These are phyloP conservation scores for Rubus parviflorus DNA, from an alignment of 306 rosid genomes.

Conservation along the genomic window DNA sequence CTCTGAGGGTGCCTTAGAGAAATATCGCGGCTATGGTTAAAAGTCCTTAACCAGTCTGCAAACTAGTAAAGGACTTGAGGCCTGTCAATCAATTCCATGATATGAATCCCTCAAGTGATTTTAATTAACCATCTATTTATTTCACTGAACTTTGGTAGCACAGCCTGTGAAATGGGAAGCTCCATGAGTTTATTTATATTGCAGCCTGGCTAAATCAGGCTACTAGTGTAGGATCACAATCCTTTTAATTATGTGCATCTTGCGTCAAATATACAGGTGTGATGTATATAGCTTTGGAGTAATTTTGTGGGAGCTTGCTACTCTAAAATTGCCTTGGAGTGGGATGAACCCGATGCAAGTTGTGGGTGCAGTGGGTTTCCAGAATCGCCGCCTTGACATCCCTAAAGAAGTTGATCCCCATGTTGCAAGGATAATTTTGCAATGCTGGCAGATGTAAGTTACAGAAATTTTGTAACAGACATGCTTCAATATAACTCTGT, in stretches of 20 bases:
- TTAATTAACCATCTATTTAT: not conserved
- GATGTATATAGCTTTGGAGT: slow-evolving; percentile 98
- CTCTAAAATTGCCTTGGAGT: slow-evolving; percentile 85
- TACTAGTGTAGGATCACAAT: not conserved
- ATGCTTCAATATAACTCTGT: not conserved
- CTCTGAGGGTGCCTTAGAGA: too few species aligned
- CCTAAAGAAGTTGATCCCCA: slow-evolving; percentile 92
- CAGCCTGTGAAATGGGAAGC: not conserved
- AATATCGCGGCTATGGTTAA: not conserved
- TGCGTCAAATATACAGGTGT: slow-evolving; percentile 61
- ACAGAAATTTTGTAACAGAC: slow-evolving; percentile 16
- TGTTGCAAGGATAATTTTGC: slow-evolving; percentile 86
- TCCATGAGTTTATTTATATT: too few species aligned
- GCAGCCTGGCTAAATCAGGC: slow-evolving; percentile 8
- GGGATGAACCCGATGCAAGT: slow-evolving; percentile 99
- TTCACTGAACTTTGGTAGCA: not conserved
- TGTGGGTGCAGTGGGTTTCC: slow-evolving; percentile 99
- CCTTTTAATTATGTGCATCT: slow-evolving; percentile 6
- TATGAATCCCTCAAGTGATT: not conserved
- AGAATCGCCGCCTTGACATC: slow-evolving; percentile 90
- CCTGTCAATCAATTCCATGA: not conserved
- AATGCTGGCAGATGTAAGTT: slow-evolving; percentile 99
- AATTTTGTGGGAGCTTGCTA: slow-evolving; percentile 98
- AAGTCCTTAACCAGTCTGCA: not conserved
- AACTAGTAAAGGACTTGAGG: not conserved